Evolutionary conservation across 805 yeast species (phyloP).

Genomic region (Myxozyma neotropica): DNA sequence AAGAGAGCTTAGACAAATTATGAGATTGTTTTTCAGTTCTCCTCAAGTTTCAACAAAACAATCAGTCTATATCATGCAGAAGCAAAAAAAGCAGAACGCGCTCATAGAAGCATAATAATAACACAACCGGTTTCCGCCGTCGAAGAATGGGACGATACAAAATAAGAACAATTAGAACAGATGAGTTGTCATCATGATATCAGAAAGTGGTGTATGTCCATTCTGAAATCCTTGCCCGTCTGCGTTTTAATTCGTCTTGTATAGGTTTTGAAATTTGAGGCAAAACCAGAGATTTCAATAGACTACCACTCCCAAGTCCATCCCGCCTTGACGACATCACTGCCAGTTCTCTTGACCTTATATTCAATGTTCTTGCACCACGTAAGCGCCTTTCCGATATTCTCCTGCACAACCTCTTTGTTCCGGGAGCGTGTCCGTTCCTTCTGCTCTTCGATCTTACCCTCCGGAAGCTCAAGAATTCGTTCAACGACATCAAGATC

Average conservation of each 20-base stretch:
- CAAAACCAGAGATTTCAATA: not conserved
- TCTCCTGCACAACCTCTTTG: slow-evolving; percentile 20
- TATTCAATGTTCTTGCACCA: slow-evolving; percentile 22
- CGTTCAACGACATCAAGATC: slow-evolving; percentile 32
- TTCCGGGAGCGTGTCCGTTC: slow-evolving; percentile 18
- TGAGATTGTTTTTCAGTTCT: not conserved
- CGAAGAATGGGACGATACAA: too few species aligned
- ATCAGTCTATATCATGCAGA: not conserved
- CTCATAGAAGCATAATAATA: slow-evolving; percentile 1
- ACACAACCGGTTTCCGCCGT: not conserved
- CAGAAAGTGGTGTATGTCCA: too few species aligned
- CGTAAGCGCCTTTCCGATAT: slow-evolving; percentile 19
- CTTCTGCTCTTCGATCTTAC: slow-evolving; percentile 22
- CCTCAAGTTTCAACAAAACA: not conserved
- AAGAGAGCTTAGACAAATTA: too few species aligned
- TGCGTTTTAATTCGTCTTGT: not conserved
- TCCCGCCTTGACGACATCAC: slow-evolving; percentile 24
- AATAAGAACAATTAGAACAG: not conserved
- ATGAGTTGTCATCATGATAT: too few species aligned
- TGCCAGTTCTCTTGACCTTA: slow-evolving; percentile 24
- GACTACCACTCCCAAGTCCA: slow-evolving; percentile 32
- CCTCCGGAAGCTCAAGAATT: slow-evolving; percentile 23
- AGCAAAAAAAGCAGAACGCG: not conserved
- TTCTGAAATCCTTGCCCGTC: not conserved
- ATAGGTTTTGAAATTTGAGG: too few species aligned